Base-by-base conservation (phyloP, 2,329 filamentous ascomycete species). In the Neopestalotiopsis sp. region DNA sequence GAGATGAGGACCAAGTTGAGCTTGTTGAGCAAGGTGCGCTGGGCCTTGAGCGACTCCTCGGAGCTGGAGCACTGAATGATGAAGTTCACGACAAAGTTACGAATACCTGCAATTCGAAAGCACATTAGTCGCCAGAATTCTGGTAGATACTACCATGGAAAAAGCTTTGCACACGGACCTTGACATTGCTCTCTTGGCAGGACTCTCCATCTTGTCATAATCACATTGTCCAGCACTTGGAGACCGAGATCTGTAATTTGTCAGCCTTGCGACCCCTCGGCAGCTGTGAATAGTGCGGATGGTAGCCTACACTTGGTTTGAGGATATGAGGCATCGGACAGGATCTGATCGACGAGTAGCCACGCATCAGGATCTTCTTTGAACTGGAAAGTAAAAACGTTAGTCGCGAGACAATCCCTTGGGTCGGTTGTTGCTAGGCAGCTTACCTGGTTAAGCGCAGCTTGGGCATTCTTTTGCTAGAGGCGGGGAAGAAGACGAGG, bases 191-290 rank as follows among this genome's bases (percentile, higher is more conserved):
- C 95, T 78, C 94, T 91, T 66, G 96, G 96, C 71, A 99, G 85
- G 70, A 98, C 94, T 86, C 98, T 99, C 97, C 96, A 99, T 86
- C 96, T 91, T 74, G 96, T 99, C 90, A 95, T 94, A 80, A 99
- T 98, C 74, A 99, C 95, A 89, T 94, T 94, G 85, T 99, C 96
- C 73, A 99, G 90, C 74, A 99, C 95, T 84, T 99, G 96, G 74
- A 99, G 87, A 67, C 95, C 96, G 77, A 99, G 87, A 81, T 97
- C 94, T 97, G 80, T 76, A 73, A 74, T 45, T 49, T 68, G 74
- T 78, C 64, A 78, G 76, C 70, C 69, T 67, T 69, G 67, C 61
- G 56, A 58, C 66, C 30, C 45, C 40, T 14, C 62, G 66, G 40
- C 42, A 32, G 17, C 28, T 40, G 13, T 17, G 56, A 45, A 61